Conservation (phyloP, 768 basidiomycete genomes). For the Russula foetens region DNA sequence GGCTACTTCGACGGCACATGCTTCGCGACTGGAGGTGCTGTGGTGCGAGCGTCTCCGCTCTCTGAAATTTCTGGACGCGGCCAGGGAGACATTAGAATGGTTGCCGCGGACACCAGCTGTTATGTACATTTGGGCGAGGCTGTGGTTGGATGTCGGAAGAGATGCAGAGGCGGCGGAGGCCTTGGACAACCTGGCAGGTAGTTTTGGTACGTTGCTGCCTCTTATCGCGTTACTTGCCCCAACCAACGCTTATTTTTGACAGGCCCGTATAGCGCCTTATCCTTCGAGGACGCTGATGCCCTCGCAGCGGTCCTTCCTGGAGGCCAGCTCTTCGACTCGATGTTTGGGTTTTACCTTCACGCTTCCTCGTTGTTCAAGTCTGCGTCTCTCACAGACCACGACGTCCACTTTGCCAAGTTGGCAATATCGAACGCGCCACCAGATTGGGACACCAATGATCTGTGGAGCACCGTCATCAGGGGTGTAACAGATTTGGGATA, state of each 20-base stretch:
- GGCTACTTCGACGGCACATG: constrained; percentile 58
- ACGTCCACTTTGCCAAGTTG: constrained; percentile 68
- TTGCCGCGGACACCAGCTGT: constrained; percentile 73
- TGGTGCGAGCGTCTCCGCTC: constrained; percentile 64
- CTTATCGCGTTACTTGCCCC: not conserved
- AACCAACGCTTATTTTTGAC: constrained; percentile 15
- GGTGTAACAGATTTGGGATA: constrained; percentile 62
- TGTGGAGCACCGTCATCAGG: constrained; percentile 76
- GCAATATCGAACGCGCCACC: constrained; percentile 64
- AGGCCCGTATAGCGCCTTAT: constrained; percentile 45
- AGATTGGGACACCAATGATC: constrained; percentile 47
- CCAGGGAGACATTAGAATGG: constrained; percentile 63
- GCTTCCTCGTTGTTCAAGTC: constrained; percentile 66
- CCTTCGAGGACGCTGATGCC: constrained; percentile 55
- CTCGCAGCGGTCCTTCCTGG: constrained; percentile 54
- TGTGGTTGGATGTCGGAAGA: constrained; percentile 58
- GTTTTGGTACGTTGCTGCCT: constrained; percentile 49
- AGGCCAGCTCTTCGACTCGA: constrained; percentile 46
- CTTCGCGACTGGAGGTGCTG: constrained; percentile 57
- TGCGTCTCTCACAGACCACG: constrained; percentile 44
- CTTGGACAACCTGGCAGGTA: constrained; percentile 66
- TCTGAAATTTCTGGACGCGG: constrained; percentile 52
- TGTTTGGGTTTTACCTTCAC: constrained; percentile 72
- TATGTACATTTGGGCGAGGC: constrained; percentile 61
- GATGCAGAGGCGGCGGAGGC: constrained; percentile 64